Conservation (phyloP, 495 filamentous ascomycete species). For the Talaromyces borbonicus region DNA sequence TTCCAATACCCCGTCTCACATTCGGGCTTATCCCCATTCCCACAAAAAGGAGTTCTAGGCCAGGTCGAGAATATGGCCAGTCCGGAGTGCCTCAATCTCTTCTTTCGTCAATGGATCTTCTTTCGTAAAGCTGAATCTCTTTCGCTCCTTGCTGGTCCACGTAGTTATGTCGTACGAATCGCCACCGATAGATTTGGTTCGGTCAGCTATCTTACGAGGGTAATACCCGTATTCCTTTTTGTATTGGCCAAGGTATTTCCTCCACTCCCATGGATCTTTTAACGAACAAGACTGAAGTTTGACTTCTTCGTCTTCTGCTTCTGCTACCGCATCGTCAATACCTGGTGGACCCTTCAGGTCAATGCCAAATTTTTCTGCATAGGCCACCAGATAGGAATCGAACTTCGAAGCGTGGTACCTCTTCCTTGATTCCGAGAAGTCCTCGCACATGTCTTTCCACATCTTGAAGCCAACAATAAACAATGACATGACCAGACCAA, state of each 20-base stretch:
- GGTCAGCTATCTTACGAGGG: not conserved
- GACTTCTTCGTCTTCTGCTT: slow-evolving; percentile 5
- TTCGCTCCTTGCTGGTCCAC: slow-evolving; percentile 13
- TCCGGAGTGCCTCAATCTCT: slow-evolving; percentile 13
- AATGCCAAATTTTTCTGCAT: slow-evolving; percentile 14
- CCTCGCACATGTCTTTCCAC: not conserved
- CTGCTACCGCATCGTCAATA: slow-evolving; percentile 4
- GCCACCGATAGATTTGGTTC: slow-evolving; percentile 10
- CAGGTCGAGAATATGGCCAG: slow-evolving; percentile 14
- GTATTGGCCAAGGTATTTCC: slow-evolving; percentile 8
- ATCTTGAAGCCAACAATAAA: slow-evolving; percentile 7
- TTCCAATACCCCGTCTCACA: too few relatives aligned
- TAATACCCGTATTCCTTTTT: slow-evolving; percentile 1
- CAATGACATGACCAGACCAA: slow-evolving; percentile 20
- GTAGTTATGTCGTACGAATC: slow-evolving; percentile 19
- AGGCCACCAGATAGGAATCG: slow-evolving; percentile 10
- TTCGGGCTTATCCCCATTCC: too few relatives aligned
- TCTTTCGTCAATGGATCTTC: slow-evolving; percentile 16
- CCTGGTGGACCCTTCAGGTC: slow-evolving; percentile 10
- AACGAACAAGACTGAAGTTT: slow-evolving; percentile 8
- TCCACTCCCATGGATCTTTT: slow-evolving; percentile 17
- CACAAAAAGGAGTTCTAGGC: too few relatives aligned
- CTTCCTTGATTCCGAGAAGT: not conserved
- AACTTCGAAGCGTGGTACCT: slow-evolving; percentile 10
- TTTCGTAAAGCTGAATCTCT: slow-evolving; percentile 11